Conservation (phyloP, 495 filamentous ascomycete species). For the Glonium stellatum region DNA sequence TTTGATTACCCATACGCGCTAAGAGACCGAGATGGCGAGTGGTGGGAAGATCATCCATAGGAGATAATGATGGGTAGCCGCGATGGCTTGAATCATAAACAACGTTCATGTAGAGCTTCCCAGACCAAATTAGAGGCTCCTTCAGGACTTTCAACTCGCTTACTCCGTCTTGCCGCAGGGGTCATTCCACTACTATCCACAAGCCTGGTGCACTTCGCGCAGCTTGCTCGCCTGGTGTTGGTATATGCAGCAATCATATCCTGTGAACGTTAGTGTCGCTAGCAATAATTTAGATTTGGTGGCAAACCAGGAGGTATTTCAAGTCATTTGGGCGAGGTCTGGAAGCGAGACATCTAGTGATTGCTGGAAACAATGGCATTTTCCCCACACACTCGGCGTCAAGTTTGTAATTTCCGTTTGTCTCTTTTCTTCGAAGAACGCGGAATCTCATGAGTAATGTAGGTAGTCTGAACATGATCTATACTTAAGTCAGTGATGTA, state of each 20-base stretch:
- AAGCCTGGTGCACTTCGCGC: conserved; percentile 22
- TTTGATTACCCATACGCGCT: conserved; percentile 7
- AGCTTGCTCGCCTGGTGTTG: conserved; percentile 9
- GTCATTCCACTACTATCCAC: conserved; percentile 10
- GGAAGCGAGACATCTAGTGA: conserved; percentile 24
- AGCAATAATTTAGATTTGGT: background rate
- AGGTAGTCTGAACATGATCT: conserved; percentile 14
- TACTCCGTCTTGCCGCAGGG: conserved; percentile 24
- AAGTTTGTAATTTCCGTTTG: conserved; percentile 17
- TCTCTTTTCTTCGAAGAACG: conserved; percentile 13
- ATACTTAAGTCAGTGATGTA: background rate
- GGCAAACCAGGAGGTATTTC: conserved; percentile 25
- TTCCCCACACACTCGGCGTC: conserved; percentile 25
- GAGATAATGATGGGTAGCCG: background rate
- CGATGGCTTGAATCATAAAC: conserved; percentile 12
- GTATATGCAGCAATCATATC: conserved; percentile 33
- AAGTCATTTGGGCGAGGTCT: conserved; percentile 20
- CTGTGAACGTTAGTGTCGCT: conserved; percentile 6
- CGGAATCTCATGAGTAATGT: conserved; percentile 15
- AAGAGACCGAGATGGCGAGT: conserved; percentile 11
- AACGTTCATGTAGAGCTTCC: conserved; percentile 30
- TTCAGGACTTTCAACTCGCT: conserved; percentile 6
- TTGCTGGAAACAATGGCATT: conserved; percentile 6
- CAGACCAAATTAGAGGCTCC: conserved; percentile 10
- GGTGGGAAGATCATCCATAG: conserved; percentile 7